Evolutionary conservation across 768 basidiomycete species (phyloP).

Genomic region (Lactarius evosmus): DNA sequence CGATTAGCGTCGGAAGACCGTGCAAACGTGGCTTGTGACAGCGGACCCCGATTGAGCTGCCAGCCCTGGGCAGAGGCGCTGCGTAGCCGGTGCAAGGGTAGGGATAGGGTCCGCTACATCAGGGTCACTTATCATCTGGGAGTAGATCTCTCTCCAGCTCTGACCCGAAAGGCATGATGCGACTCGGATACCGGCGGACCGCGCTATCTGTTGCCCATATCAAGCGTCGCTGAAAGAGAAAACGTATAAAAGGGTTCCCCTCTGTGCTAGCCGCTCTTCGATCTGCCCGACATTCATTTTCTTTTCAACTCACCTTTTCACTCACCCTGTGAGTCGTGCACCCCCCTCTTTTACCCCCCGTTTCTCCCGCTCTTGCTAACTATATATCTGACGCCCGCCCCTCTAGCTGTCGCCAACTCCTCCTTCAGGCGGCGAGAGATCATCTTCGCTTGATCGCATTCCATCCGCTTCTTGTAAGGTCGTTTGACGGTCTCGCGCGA

Average conservation of each 20-base stretch:
- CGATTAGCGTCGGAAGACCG: background rate
- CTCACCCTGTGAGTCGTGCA: slow-evolving; percentile 13
- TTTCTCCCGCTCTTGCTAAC: background rate
- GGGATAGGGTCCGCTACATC: background rate
- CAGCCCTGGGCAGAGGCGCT: slow-evolving; percentile 6
- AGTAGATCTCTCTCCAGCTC: background rate
- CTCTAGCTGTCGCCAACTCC: slow-evolving; percentile 18
- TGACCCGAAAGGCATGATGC: background rate
- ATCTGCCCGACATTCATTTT: background rate
- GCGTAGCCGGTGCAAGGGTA: background rate
- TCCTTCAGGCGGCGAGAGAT: slow-evolving; percentile 32
- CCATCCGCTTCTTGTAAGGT: slow-evolving; percentile 44
- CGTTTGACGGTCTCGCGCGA: slow-evolving; percentile 38
- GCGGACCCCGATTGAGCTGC: background rate
- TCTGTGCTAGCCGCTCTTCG: background rate
- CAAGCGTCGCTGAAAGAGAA: slow-evolving; percentile 6
- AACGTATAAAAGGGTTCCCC: slow-evolving; percentile 13
- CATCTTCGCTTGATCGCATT: slow-evolving; percentile 36
- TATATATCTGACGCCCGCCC: background rate
- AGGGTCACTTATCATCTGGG: slow-evolving; percentile 1
- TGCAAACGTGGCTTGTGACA: background rate
- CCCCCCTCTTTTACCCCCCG: background rate
- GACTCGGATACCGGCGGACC: background rate
- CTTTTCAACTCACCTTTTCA: background rate
- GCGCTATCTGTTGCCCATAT: slow-evolving; percentile 3